Evolutionary conservation across 805 yeast genomes (phyloP).

Genomic region (Wickerhamiella qilinensis): DNA sequence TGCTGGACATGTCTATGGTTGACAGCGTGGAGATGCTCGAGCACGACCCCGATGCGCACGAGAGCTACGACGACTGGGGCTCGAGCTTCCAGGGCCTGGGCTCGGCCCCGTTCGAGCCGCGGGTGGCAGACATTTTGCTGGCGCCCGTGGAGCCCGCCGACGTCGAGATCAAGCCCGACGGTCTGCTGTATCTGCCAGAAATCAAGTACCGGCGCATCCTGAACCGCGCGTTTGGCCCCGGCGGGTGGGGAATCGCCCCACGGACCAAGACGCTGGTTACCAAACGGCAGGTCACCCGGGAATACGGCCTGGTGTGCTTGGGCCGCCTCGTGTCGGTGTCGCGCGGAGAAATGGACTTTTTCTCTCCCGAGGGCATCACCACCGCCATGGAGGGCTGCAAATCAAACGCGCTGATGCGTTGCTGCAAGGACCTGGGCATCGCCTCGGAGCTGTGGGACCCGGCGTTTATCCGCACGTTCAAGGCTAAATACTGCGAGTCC

Average conservation of each 20-base stretch:
- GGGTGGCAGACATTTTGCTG: slow-evolving; percentile 42
- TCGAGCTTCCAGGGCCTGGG: slow-evolving; percentile 80
- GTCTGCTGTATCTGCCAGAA: slow-evolving; percentile 80
- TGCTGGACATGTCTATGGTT: slow-evolving; percentile 5
- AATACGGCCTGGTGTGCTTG: slow-evolving; percentile 72
- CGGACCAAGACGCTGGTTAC: slow-evolving; percentile 72
- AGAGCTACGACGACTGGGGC: slow-evolving; percentile 46
- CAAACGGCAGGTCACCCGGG: slow-evolving; percentile 63
- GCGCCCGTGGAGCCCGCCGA: slow-evolving; percentile 52
- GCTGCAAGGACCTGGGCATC: slow-evolving; percentile 92
- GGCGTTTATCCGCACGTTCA: slow-evolving; percentile 56
- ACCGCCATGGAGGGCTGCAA: slow-evolving; percentile 97
- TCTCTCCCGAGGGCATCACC: slow-evolving; percentile 70
- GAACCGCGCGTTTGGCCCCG: slow-evolving; percentile 91
- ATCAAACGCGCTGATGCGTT: slow-evolving; percentile 91
- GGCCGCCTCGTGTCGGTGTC: slow-evolving; percentile 85
- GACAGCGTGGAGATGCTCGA: slow-evolving; percentile 4
- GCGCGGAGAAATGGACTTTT: slow-evolving; percentile 90
- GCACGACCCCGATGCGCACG: slow-evolving; percentile 3
- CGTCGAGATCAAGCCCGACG: slow-evolving; percentile 92
- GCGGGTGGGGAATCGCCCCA: slow-evolving; percentile 97
- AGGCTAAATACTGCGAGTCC: slow-evolving; percentile 54
- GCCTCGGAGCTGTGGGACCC: slow-evolving; percentile 99
- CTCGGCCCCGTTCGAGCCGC: slow-evolving; percentile 49
- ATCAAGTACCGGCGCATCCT: slow-evolving; percentile 84